Evolutionary conservation across 805 yeast species (phyloP).

Genomic region (Lachancea kluyveri): DNA sequence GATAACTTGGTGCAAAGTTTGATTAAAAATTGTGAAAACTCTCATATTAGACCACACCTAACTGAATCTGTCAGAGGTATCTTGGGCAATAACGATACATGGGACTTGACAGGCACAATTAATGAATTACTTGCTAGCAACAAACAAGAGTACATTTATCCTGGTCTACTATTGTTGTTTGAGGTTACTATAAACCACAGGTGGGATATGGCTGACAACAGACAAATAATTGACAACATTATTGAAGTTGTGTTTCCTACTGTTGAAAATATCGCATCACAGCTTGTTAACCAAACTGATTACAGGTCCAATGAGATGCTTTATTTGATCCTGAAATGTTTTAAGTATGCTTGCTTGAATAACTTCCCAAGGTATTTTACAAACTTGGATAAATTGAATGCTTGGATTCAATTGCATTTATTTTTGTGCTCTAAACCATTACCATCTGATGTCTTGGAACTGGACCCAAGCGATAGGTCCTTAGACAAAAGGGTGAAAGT

Average conservation of each 20-base stretch:
- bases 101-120: constrained; percentile 31
- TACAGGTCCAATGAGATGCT: constrained; percentile 41
- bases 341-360: constrained; percentile 55
- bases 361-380: constrained; percentile 50
- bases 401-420: constrained; percentile 67
- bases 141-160: constrained; percentile 37
- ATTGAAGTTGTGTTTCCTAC: constrained; percentile 48
- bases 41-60: constrained; percentile 47
- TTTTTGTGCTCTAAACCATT: constrained; percentile 48
- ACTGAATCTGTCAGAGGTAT: constrained; percentile 52
- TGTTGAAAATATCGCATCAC: constrained; percentile 45
- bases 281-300: constrained; percentile 27
- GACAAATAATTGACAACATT: constrained; percentile 43
- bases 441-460: constrained; percentile 44
- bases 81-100: constrained; percentile 39
- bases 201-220: constrained; percentile 44
- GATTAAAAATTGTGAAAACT: constrained; percentile 36
- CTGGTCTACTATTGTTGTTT: constrained; percentile 50
- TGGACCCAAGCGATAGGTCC: constrained; percentile 43
- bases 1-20: constrained; percentile 49
- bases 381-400: constrained; percentile 33
- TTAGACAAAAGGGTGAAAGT: constrained; percentile 53
- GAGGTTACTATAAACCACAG: constrained; percentile 53
- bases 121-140: constrained; percentile 32
- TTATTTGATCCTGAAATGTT: constrained; percentile 58